Percentiles rank a stretch among this genome's conserved stretches.
These are phyloP conservation scores for Fallopia convolvulus DNA, from an alignment of 148 eudicot species.

Conservation along the genomic window DNA sequence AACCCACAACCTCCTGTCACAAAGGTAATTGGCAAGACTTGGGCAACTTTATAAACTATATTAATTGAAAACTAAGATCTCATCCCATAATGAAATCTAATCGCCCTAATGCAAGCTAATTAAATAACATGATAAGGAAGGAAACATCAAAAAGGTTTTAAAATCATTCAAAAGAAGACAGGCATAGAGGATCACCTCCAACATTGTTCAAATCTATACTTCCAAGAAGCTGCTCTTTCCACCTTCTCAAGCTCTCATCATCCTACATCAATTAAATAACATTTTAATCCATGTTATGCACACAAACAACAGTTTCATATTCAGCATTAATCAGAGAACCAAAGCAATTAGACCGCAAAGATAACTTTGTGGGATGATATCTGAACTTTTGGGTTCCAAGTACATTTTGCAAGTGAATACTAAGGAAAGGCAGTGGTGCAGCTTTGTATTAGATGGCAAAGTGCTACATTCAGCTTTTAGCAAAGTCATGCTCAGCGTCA, in stretches of 20 bases:
- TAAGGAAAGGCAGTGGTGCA: constrained; percentile 23
- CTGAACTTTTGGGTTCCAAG: constrained; percentile 11
- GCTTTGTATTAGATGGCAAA: neutral
- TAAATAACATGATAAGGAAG: neutral
- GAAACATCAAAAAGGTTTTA: neutral
- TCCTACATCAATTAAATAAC: constrained; percentile 34
- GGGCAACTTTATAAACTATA: neutral
- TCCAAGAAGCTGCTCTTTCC: constrained; percentile 86
- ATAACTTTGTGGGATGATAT: constrained; percentile 20
- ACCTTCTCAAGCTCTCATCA: constrained; percentile 85
- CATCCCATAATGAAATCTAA: neutral
- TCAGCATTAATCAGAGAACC: constrained; percentile 48
- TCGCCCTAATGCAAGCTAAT: neutral
- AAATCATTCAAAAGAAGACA: neutral
- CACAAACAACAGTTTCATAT: constrained; percentile 14
- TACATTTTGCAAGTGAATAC: constrained; percentile 28
- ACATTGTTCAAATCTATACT: constrained; percentile 49
- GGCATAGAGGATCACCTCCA: constrained; percentile 41
- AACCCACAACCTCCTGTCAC: neutral
- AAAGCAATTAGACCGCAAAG: constrained; percentile 39
- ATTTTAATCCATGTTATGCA: neutral
- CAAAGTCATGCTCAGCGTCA: neutral
- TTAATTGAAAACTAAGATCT: neutral
- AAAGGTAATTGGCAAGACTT: neutral
- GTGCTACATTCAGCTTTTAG: neutral